Evolutionary conservation across 805 yeast species (phyloP), one percentile per base, ranked within the genome.

Genomic region (Kluyveromyces lactis): DNA sequence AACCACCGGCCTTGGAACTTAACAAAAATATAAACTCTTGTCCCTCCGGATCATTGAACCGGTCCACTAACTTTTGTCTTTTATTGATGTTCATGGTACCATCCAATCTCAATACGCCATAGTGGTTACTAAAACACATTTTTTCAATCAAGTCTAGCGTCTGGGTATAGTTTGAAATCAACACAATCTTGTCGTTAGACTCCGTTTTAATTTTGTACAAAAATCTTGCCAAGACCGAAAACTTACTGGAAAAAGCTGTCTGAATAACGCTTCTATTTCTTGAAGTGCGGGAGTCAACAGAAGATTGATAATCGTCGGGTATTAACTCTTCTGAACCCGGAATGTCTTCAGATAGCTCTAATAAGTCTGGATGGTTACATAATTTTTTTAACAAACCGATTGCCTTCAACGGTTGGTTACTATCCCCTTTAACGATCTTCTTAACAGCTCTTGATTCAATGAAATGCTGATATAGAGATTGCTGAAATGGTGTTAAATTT

Each of bases 1-100:
- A 92, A 1, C 98, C 98, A 51, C 98, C 98, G 1, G 98, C 98
- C 60, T 92, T 92, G 6, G 95, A 85, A 56, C 95, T 85, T 38
- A 92, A 67, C 43, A 92, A 67, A 51, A 92, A 92, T 2, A 92
- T 78, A 58, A 90, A 92, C 48, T 89, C 97, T 33, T 58, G 61
- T 2, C 87, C 83, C 33, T 84, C 82, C 1, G 97, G 96, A 51
- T 92, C 83, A 55, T 92, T 92, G 63, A 92, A 89, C 49, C 73
- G 67, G 60, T 90, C 97, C 15, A 92, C 98, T 24, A 90, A 67
- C 51, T 84, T 86, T 54, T 92, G 97, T 46, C 98, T 75, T 57
- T 92, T 92, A 63, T 83, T 85, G 42, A 92, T 87, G 40, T 74
- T 78, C 86, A 90, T 77, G 0, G 96, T 83, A 26, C 98, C 98